These are phyloP conservation scores for Alternaria consortialis DNA, from an alignment of 2,329 filamentous ascomycete species.

Conservation along the genomic window DNA sequence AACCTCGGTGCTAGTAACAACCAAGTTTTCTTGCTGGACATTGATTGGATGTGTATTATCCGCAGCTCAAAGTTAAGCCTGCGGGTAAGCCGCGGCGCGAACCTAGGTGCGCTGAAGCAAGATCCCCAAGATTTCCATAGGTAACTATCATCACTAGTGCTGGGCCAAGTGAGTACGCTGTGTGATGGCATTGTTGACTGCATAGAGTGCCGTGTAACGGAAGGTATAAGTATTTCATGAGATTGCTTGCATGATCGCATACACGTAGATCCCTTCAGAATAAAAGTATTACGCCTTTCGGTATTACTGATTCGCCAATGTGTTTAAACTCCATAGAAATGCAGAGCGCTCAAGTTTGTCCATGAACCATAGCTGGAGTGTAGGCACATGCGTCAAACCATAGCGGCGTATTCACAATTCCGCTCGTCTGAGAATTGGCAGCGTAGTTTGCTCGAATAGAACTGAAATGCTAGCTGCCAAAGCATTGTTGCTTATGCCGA, in stretches of 20 bases:
- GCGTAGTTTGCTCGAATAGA: background rate
- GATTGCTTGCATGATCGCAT: background rate
- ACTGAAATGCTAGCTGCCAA: background rate
- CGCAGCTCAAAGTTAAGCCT: conserved; percentile 14
- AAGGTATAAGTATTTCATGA: background rate
- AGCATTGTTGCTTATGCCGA: background rate
- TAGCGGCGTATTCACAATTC: background rate
- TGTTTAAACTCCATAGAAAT: background rate
- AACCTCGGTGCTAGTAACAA: background rate
- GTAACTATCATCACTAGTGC: conserved; percentile 1
- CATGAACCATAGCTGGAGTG: background rate
- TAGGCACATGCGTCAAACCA: background rate
- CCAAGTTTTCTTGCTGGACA: background rate
- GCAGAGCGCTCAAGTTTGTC: background rate
- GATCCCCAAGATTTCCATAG: background rate
- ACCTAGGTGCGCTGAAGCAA: conserved; percentile 10
- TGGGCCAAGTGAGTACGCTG: conserved; percentile 1
- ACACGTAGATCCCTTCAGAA: background rate
- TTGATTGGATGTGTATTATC: conserved; percentile 14
- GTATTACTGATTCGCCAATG: background rate
- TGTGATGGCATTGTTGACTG: background rate
- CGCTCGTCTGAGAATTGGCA: background rate
- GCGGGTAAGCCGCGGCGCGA: conserved; percentile 21
- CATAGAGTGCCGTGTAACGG: background rate
- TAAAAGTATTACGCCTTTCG: background rate